Base-by-base conservation (phyloP, 768 basidiomycete species). In the Phanerochaete sordida region DNA sequence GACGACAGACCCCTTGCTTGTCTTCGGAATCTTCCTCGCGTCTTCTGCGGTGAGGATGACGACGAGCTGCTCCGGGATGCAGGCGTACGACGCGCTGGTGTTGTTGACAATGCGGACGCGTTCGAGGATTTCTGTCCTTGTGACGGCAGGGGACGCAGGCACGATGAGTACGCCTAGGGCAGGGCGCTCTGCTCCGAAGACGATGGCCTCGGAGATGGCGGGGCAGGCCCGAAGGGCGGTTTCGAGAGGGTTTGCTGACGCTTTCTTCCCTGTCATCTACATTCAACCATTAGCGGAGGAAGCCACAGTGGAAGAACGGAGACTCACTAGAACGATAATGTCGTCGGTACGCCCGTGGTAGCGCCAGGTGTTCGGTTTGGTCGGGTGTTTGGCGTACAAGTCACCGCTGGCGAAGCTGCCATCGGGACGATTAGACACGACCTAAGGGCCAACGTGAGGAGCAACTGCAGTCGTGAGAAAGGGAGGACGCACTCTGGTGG, bases 261-360 rank as follows among this genome's bases (percentile, higher is more conserved):
- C 60, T 31, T 61, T 61, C 47, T 61, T 61, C 28, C 60, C 60
- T 2, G 55, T 61, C 21, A 50, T 49, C 54, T 60, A 21, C n/a
- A 23, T 6, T 13, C 21, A 31, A 59, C 1, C 19, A 4, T 23
- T 3, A 15, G 15, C 43, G 13, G 27, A 16, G 19, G 37, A 44
- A 12, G 21, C 15, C 13, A 15, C 6, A 28, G 15, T 27, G 27
- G 28, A 27, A 30, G 23, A 51, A 21, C 27, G 16, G n/a, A 7
- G 46, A 46, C 52, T 9, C 24, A 60, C 59, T 28, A 61, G 19
- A 26, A 61, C 60, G 9, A 61, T 33, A 19, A 61, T 44, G 37
- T 61, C 60, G 55, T 61, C 60, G 8, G 52, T 45, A 13, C 60
- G 37, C 15, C 60, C 60, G 24, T 35, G 47, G 37, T 61, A 61